These are phyloP conservation scores for Selaginella moellendorffii DNA, from an alignment of 75 land plant species.

Conservation along the genomic window DNA sequence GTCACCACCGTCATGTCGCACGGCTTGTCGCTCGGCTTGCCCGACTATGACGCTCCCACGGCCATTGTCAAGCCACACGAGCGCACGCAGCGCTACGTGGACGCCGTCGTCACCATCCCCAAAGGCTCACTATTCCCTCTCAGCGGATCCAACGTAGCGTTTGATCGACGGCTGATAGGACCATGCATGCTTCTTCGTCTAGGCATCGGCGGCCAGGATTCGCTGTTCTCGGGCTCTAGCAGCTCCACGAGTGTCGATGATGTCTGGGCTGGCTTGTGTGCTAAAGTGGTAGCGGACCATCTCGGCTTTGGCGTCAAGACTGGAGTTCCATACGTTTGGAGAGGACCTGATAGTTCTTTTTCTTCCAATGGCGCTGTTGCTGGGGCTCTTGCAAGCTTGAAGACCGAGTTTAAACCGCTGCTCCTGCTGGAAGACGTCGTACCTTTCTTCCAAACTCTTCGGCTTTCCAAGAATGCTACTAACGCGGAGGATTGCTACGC, in stretches of 20 bases:
- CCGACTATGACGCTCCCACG: not conserved
- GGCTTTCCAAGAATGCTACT: slow-evolving; percentile 30
- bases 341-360: not conserved
- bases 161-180: slow-evolving; percentile 49
- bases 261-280: slow-evolving; percentile 78
- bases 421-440: slow-evolving; percentile 54
- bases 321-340: slow-evolving; percentile 76
- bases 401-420: slow-evolving; percentile 38
- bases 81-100: slow-evolving; percentile 26
- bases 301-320: slow-evolving; percentile 59
- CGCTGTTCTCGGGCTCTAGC: slow-evolving; percentile 18
- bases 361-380: slow-evolving; percentile 20
- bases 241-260: slow-evolving; percentile 35
- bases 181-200: slow-evolving; percentile 49
- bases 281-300: slow-evolving; percentile 60
- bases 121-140: slow-evolving; percentile 40
- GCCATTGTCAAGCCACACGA: not conserved
- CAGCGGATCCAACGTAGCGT: slow-evolving; percentile 74
- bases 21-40: not conserved
- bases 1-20: not conserved
- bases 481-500: slow-evolving; percentile 52
- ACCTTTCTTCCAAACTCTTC: slow-evolving; percentile 54
- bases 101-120: slow-evolving; percentile 78
- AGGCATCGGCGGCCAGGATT: slow-evolving; percentile 29
- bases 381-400: slow-evolving; percentile 28